These are phyloP conservation scores for Posidonia oceanica DNA, from an alignment of 116 monocot genomes.

Conservation along the genomic window DNA sequence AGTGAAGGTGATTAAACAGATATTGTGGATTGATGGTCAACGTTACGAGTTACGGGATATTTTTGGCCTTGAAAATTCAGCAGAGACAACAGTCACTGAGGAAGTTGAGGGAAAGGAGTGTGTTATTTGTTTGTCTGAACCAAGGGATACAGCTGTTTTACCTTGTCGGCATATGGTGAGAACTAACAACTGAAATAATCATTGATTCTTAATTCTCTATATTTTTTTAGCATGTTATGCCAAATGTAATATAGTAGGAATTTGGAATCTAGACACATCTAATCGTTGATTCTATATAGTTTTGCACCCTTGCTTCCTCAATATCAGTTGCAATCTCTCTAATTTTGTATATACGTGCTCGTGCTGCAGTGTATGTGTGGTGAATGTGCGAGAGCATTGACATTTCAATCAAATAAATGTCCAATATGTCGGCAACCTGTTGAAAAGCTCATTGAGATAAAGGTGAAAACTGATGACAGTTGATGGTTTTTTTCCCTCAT, in stretches of 20 bases:
- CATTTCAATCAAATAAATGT: constrained; percentile 65
- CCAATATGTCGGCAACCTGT: constrained; percentile 90
- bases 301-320: no score
- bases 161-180: constrained; percentile 95
- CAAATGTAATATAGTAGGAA: no score
- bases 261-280: no score
- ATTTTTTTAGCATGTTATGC: no score
- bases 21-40: constrained; percentile 65
- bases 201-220: background rate
- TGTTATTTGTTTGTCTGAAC: constrained; percentile 86
- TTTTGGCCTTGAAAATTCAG: constrained; percentile 44
- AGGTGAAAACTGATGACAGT: constrained; percentile 20
- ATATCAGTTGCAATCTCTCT: no score
- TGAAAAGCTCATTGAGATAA: constrained; percentile 74
- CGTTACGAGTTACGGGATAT: constrained; percentile 85
- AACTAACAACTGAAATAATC: constrained; percentile 5
- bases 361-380: constrained; percentile 41
- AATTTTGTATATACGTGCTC: background rate
- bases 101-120: constrained; percentile 72
- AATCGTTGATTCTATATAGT: no score
- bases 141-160: constrained; percentile 66
- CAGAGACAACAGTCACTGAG: constrained; percentile 22
- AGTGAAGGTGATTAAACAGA: constrained; percentile 71
- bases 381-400: constrained; percentile 53
- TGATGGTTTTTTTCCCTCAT: background rate